These are phyloP conservation scores for Yamadazyma siamensis DNA, from an alignment of 1,139 yeast genomes.

Conservation along the genomic window DNA sequence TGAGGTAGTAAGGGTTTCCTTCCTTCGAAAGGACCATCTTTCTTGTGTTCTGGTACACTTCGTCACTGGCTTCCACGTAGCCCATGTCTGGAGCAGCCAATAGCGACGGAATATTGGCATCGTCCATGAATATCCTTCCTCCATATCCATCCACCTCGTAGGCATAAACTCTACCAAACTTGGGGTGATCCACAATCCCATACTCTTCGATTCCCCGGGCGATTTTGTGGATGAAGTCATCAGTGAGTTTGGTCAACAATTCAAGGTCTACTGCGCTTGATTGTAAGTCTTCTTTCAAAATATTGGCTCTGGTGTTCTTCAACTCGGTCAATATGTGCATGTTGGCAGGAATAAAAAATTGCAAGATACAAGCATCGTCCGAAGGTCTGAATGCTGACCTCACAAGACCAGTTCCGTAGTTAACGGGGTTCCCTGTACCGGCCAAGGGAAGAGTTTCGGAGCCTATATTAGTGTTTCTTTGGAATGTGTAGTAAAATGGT, in stretches of 20 bases:
- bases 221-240: slow-evolving; percentile 41
- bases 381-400: slow-evolving; percentile 90
- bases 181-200: slow-evolving; percentile 66
- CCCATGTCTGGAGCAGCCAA: slow-evolving; percentile 82
- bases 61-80: slow-evolving; percentile 48
- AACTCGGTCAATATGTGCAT: slow-evolving; percentile 73
- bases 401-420: slow-evolving; percentile 63
- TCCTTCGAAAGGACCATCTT: slow-evolving; percentile 63
- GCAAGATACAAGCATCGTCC: slow-evolving; percentile 82
- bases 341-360: slow-evolving; percentile 82
- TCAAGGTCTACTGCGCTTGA: slow-evolving; percentile 8
- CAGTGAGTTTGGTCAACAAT: slow-evolving; percentile 18
- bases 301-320: slow-evolving; percentile 22
- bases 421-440: slow-evolving; percentile 85
- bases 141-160: slow-evolving; percentile 91
- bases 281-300: slow-evolving; percentile 14
- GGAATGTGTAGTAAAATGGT: slow-evolving; percentile 60
- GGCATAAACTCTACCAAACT: slow-evolving; percentile 75
- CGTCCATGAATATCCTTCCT: slow-evolving; percentile 74
- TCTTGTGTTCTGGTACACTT: slow-evolving; percentile 73
- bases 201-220: slow-evolving; percentile 56
- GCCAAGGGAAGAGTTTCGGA: slow-evolving; percentile 76
- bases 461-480: slow-evolving; percentile 70
- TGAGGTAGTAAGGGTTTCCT: slow-evolving; percentile 77
- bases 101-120: slow-evolving; percentile 84